These are phyloP conservation scores for Xerocomus nothofagi DNA, from an alignment of 1,284 basidiomycete genomes.

Conservation along the genomic window DNA sequence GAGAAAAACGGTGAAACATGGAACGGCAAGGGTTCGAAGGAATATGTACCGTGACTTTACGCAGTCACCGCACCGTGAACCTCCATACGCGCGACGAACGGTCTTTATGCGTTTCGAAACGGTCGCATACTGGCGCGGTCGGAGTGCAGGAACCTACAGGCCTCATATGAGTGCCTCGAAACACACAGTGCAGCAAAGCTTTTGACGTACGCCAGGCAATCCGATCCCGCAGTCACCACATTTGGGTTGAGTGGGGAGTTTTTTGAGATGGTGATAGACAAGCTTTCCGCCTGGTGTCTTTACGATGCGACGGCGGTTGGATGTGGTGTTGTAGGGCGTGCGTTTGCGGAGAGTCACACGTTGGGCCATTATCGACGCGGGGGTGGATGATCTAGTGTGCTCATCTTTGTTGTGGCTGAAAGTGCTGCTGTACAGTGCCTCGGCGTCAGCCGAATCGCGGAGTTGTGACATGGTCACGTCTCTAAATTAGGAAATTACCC, in stretches of 20 bases:
- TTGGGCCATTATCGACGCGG: constrained; percentile 78
- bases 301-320: constrained; percentile 91
- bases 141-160: constrained; percentile 82
- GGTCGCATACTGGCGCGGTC: constrained; percentile 89
- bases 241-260: constrained; percentile 86
- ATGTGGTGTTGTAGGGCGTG: constrained; percentile 98
- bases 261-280: constrained; percentile 90
- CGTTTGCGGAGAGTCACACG: constrained; percentile 99
- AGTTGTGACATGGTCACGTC: neutral
- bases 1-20: neutral
- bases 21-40: neutral
- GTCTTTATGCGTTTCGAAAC: constrained; percentile 96
- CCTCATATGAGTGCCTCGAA: constrained; percentile 1
- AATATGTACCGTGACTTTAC: constrained; percentile 80
- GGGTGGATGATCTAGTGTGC: neutral
- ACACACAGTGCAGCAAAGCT: neutral
- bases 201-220: constrained; percentile 80
- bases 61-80: constrained; percentile 91
- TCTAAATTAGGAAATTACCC: constrained; percentile 10
- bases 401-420: constrained; percentile 22
- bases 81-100: constrained; percentile 92
- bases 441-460: constrained; percentile 17
- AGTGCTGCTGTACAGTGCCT: constrained; percentile 21
- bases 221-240: constrained; percentile 96
- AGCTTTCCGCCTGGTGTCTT: constrained; percentile 97